These are phyloP conservation scores for Murraya koenigii DNA, from an alignment of 345 rosid species.

Conservation along the genomic window DNA sequence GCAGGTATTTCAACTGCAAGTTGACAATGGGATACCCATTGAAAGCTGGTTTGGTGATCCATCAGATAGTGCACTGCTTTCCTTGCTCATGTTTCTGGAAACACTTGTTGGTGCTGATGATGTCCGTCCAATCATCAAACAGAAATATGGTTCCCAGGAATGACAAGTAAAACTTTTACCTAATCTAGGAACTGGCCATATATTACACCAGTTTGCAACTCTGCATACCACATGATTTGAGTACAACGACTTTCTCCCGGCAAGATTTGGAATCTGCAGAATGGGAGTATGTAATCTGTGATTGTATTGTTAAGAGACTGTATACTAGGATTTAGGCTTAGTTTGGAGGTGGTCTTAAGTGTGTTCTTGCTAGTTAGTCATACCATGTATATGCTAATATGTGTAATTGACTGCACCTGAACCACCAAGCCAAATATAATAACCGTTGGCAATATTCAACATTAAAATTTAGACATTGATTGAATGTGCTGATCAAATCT, in stretches of 20 bases:
- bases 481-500: background rate
- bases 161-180: background rate
- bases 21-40: conserved; percentile 22
- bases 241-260: background rate
- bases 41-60: conserved; percentile 25
- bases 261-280: background rate
- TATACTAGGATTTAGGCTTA: background rate
- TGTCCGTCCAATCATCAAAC: conserved; percentile 22
- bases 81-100: conserved; percentile 21
- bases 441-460: background rate
- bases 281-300: background rate
- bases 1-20: conserved; percentile 20
- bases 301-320: background rate
- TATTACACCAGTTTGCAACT: background rate
- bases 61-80: conserved; percentile 20
- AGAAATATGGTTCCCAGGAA: conserved; percentile 2
- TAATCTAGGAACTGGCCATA: background rate
- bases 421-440: background rate
- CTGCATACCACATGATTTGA: background rate
- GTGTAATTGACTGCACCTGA: background rate
- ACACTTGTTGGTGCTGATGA: conserved; percentile 18
- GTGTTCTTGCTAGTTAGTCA: background rate
- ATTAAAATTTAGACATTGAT: background rate
- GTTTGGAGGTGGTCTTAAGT: background rate
- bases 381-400: background rate